Conservation (phyloP, 2,329 filamentous ascomycete species). For the Spiromastix sp. region DNA sequence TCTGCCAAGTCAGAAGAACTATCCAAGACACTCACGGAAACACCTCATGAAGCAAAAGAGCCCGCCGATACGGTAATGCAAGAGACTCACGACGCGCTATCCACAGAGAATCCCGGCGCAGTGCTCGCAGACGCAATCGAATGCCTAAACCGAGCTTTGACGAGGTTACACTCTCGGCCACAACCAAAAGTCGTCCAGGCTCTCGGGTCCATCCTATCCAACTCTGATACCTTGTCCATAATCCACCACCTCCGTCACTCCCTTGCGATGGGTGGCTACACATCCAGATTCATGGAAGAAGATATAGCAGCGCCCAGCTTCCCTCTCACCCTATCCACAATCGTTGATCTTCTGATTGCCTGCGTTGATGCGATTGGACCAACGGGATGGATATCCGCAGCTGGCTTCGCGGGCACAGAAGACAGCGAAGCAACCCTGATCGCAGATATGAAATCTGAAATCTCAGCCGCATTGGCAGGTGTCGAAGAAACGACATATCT, state of each 20-base stretch:
- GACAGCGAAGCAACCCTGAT: constrained; percentile 34
- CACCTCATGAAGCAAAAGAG: constrained; percentile 13
- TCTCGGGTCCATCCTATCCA: constrained; percentile 28
- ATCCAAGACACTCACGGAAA: constrained; percentile 22
- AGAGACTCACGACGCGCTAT: constrained; percentile 8
- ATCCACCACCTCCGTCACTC: constrained; percentile 34
- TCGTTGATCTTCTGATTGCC: constrained; percentile 32
- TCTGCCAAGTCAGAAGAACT: constrained; percentile 24
- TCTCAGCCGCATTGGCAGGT: constrained; percentile 37
- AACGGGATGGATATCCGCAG: constrained; percentile 36
- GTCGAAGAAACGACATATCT: constrained; percentile 39
- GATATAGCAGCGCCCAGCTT: constrained; percentile 26
- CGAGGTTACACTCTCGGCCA: constrained; percentile 26
- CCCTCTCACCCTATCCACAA: constrained; percentile 27
- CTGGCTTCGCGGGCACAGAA: constrained; percentile 21
- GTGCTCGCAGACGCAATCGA: constrained; percentile 26
- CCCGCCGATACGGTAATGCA: constrained; percentile 6
- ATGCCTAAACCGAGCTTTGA: constrained; percentile 28
- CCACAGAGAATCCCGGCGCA: constrained; percentile 5
- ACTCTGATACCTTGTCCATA: constrained; percentile 29
- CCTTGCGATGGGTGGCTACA: constrained; percentile 33
- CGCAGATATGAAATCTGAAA: constrained; percentile 37
- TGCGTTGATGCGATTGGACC: constrained; percentile 39
- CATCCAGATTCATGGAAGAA: constrained; percentile 32
- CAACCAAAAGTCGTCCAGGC: constrained; percentile 20